Base-by-base conservation (phyloP, 768 basidiomycete species). In the Hericium erinaceus region DNA sequence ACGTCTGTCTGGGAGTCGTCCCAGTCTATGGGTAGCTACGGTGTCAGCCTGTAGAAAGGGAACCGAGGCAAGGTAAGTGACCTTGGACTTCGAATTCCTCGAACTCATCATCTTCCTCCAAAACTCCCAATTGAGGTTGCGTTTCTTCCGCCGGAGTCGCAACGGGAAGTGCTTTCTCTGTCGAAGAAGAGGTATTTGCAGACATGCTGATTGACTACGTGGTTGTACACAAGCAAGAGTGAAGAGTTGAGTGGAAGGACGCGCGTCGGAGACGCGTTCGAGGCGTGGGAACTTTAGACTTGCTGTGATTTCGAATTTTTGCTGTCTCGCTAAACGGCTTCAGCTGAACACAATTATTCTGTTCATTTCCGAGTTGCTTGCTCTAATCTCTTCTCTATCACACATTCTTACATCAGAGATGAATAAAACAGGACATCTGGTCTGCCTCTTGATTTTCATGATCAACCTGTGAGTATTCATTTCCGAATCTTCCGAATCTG, bases 101-200 rank as follows among this genome's bases (percentile, higher is more conserved):
- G 65, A 98, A 98, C 74, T 98, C 94, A 69, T 98, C 94, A 69
- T 98, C 94, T 69, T 98, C 94, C 67, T 98, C 94, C 7, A 98
- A 75, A n/a, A 93, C 85, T 44, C 93, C 91, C 0, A 95, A 80
- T 66, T 88, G 83, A 4, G 82, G 82, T 50, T 80, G 78, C 1
- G 73, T 73, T 58, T 80, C 76, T 0, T 78, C 74, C 24, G 20
- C 16, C 5, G 44, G 44, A 11, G 12, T 46, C 12, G 44, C 44
- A 4, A 46, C 44, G 2, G 44, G n/a, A 46, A 20, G 20, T 46
- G n/a, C 44, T n/a, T n/a, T n/a, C 15, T 46, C 20, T 15, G 44
- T 46, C 4, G 33, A 33, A 20, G 44, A 15, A 10, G 44, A 46
- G 6, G 44, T 46, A 20, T 20, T 46, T 20, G n/a, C 44, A 20